A percentile compares a stretch with the other conserved stretches of the same genome.
Evolutionary conservation across 2,329 filamentous ascomycete species (phyloP).

Genomic region (Sarocladium oryzae): DNA sequence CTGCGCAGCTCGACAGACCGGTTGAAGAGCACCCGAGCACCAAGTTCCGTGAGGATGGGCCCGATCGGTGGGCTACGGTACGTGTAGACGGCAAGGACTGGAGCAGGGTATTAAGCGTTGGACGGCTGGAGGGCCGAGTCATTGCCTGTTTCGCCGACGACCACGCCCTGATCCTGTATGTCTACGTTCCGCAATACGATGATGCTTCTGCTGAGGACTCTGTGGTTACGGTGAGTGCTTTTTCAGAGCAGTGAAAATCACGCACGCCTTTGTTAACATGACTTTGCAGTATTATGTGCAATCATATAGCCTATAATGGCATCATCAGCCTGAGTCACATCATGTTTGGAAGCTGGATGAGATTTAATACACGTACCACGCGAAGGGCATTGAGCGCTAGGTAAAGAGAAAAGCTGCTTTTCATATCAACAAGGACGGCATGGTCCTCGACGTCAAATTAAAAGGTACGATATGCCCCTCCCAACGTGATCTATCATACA

Average conservation of each 20-base stretch:
- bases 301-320: conserved; percentile 28
- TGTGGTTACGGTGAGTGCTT: conserved; percentile 61
- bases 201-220: conserved; percentile 60
- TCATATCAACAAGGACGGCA: neutral
- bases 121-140: conserved; percentile 79
- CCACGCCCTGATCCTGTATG: conserved; percentile 75
- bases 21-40: conserved; percentile 78
- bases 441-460: conserved; percentile 2
- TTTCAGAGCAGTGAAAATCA: too few relatives aligned
- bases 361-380: too few relatives aligned
- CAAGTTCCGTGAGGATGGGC: conserved; percentile 66
- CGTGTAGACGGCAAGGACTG: conserved; percentile 91
- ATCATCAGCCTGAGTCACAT: neutral
- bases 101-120: conserved; percentile 89
- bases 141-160: conserved; percentile 86
- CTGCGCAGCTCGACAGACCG: conserved; percentile 62
- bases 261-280: conserved; percentile 14
- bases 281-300: conserved; percentile 35
- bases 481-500: conserved; percentile 1
- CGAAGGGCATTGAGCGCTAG: neutral
- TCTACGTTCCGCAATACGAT: conserved; percentile 69
- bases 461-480: neutral
- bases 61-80: conserved; percentile 82
- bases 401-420: too few relatives aligned
- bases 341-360: too few relatives aligned